Base-by-base conservation (phyloP, 345 rosid species). In the Sisymbrium altissimum region DNA sequence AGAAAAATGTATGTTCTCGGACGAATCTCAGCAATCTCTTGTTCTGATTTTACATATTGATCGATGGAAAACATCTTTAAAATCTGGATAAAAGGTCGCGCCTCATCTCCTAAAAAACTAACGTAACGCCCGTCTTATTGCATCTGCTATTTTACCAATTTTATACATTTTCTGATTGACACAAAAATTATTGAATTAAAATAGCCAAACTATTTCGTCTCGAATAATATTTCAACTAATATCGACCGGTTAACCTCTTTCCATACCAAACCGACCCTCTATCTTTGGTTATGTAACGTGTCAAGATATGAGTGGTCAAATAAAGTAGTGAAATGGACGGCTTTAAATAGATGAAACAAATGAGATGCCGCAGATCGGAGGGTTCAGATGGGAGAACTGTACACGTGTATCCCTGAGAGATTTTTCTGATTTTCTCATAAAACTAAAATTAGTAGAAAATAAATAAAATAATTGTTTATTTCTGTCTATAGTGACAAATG, bases 401-500 rank as follows among this genome's bases (percentile, higher is more conserved):
- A 70, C 70, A 70, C 60, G 60, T 76, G 75, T 63, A 66, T 59
- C 19, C 52, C 58, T 74, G 61, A 29, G 17, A 49, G 14, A 3
- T 43, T 53, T n/a, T 39, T 35, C 18, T 23, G 27, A 33, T n/a
- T 44, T 32, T 65, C 48, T 35, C 13, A 59, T 13, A 7, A 8
- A 12, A 25, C 21, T 4, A 23, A 11, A 55, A 66, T 32, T 3
- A 21, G 27, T 2, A 36, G 40, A 40, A 6, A 1, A 3, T 9
- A 39, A 23, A 38, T 36, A 29, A 32, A 64, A 9, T 17, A 29
- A 17, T 29, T 12, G 14, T 23, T 23, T 63, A 52, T 30, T 46
- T 5, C 39, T 9, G 18, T 36, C 25, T 38, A 76, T 56, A 19
- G 66, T 70, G 80, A 76, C 75, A 71, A 55, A 56, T 63, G 75